These are phyloP conservation scores for Penicillium daleae DNA, from an alignment of 495 filamentous ascomycete genomes.

Conservation along the genomic window DNA sequence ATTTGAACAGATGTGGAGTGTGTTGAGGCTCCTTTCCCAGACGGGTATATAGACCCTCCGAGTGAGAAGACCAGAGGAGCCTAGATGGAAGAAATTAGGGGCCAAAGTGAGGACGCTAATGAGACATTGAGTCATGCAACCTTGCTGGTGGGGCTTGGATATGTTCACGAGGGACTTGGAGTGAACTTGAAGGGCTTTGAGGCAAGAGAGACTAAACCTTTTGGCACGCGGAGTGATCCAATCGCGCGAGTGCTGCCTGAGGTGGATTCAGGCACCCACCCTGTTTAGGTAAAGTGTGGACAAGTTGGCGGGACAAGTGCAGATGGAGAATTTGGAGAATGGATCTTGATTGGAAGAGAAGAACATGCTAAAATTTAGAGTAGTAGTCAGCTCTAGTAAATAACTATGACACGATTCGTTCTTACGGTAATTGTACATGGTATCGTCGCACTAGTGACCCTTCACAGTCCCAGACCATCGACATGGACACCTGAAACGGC, in stretches of 20 bases:
- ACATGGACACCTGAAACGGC: constrained; percentile 1
- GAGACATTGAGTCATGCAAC: constrained; percentile 6
- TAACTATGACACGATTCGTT: no score
- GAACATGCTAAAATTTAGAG: no score
- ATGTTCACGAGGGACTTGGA: constrained; percentile 11
- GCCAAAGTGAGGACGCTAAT: not conserved
- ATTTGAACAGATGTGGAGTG: constrained; percentile 4
- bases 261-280: constrained; percentile 27
- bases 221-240: constrained; percentile 4
- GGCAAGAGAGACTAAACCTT: not conserved
- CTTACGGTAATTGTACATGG: not conserved
- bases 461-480: not conserved
- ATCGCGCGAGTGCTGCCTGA: constrained; percentile 29
- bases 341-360: not conserved
- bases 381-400: no score
- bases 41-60: constrained; percentile 3
- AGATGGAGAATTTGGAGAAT: not conserved
- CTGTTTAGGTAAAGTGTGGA: constrained; percentile 12
- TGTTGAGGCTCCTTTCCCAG: constrained; percentile 6
- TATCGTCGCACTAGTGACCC: not conserved
- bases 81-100: not conserved
- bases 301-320: not conserved
- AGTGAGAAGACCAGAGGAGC: constrained; percentile 5
- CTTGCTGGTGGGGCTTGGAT: not conserved
- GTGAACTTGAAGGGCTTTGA: not conserved